Conservation (phyloP, 768 basidiomycete genomes). For the Tricholomella constricta region DNA sequence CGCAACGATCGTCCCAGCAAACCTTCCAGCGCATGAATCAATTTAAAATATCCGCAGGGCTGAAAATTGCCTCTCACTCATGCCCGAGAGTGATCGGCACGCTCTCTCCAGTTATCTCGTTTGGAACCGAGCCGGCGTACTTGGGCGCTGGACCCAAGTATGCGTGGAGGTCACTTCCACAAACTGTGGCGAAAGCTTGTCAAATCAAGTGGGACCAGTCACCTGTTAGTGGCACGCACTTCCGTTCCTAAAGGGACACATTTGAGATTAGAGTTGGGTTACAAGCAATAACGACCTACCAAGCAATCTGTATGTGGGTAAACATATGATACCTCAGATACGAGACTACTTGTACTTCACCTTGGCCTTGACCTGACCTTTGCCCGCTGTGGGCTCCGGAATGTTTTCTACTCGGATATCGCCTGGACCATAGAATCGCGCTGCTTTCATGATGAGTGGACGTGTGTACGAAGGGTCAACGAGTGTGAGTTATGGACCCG, state of each 20-base stretch:
- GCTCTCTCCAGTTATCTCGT: constrained; percentile 39
- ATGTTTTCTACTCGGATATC: constrained; percentile 47
- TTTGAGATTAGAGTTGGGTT: neutral
- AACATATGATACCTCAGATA: constrained; percentile 2
- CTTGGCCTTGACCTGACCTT: constrained; percentile 47
- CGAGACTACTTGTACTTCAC: constrained; percentile 20
- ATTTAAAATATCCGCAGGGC: neutral
- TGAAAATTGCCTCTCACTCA: constrained; percentile 34
- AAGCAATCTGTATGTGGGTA: constrained; percentile 25
- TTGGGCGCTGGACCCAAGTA: constrained; percentile 30
- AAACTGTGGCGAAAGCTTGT: constrained; percentile 29
- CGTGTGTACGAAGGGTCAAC: neutral
- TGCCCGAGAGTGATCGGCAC: constrained; percentile 48
- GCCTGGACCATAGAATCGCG: constrained; percentile 44
- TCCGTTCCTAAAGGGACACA: constrained; percentile 26
- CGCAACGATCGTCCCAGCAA: constrained; percentile 36
- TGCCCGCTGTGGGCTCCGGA: constrained; percentile 34
- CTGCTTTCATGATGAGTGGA: constrained; percentile 41
- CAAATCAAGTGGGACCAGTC: neutral
- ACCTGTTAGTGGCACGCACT: constrained; percentile 22
- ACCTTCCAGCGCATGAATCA: constrained; percentile 17
- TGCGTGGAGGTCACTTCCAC: constrained; percentile 51
- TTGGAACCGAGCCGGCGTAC: constrained; percentile 34
- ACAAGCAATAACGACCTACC: constrained; percentile 19
- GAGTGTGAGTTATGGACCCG: neutral